These are phyloP conservation scores for Pichia sp. DNA, from an alignment of 1,139 yeast genomes.

Conservation along the genomic window DNA sequence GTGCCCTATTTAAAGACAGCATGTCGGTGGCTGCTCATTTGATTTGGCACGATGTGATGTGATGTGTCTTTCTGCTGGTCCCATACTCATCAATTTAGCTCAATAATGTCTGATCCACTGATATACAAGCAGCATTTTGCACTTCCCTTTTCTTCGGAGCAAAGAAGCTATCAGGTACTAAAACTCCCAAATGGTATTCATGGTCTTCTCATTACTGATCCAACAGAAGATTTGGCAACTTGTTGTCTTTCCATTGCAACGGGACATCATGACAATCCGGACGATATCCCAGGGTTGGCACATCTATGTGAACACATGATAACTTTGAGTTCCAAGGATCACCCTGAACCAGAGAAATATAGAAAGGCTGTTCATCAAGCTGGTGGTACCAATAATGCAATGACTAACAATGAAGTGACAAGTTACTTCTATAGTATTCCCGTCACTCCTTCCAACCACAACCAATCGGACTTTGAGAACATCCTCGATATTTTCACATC, in stretches of 20 bases:
- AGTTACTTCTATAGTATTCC: conserved; percentile 57
- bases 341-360: conserved; percentile 41
- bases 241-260: conserved; percentile 47
- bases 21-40: too few species aligned
- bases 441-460: conserved; percentile 15
- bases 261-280: conserved; percentile 62
- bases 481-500: conserved; percentile 45
- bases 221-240: conserved; percentile 39
- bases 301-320: conserved; percentile 71
- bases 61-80: too few species aligned
- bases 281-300: conserved; percentile 51
- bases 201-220: conserved; percentile 50
- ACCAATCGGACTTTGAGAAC: conserved; percentile 34
- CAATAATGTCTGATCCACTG: too few species aligned
- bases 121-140: conserved; percentile 19
- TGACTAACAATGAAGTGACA: conserved; percentile 59
- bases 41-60: too few species aligned
- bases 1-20: too few species aligned
- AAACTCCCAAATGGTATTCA: conserved; percentile 46
- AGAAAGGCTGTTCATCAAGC: conserved; percentile 35
- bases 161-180: conserved; percentile 37
- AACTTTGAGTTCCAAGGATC: conserved; percentile 49
- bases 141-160: conserved; percentile 24
- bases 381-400: conserved; percentile 60
- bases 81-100: too few species aligned